Evolutionary conservation across 768 basidiomycete genomes (phyloP).

Genomic region (Boletus tomentosulus): DNA sequence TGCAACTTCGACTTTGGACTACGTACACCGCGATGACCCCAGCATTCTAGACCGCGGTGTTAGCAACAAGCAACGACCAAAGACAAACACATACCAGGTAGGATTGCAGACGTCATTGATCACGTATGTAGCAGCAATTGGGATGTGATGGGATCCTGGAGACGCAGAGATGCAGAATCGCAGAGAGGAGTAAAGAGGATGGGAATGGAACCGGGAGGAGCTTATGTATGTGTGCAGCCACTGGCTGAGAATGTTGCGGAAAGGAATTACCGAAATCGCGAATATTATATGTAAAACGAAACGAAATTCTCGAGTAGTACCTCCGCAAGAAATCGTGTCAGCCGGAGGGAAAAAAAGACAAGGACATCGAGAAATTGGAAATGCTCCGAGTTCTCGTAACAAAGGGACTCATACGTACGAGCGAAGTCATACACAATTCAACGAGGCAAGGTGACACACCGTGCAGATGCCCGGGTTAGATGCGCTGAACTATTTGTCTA

Average conservation of each 20-base stretch:
- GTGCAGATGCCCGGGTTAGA: background rate
- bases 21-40: constrained; percentile 68
- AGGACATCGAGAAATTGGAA: background rate
- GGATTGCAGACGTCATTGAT: constrained; percentile 19
- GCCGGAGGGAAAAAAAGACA: background rate
- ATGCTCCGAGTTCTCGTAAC: constrained; percentile 12
- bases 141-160: background rate
- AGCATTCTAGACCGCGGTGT: constrained; percentile 55
- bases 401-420: background rate
- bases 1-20: constrained; percentile 28
- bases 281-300: background rate
- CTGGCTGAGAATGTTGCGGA: constrained; percentile 22
- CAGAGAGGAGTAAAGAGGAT: background rate
- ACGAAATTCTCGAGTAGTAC: background rate
- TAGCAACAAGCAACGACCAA: background rate
- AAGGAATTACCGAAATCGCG: constrained; percentile 3
- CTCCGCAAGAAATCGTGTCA: background rate
- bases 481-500: background rate
- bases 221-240: constrained; percentile 22
- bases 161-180: background rate
- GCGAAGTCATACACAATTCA: background rate
- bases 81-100: constrained; percentile 24
- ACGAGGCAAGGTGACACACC: background rate
- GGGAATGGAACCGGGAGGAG: background rate
- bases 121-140: constrained; percentile 1